These are phyloP conservation scores for Termitomyces sp. DNA, from an alignment of 768 basidiomycete species.

Conservation along the genomic window DNA sequence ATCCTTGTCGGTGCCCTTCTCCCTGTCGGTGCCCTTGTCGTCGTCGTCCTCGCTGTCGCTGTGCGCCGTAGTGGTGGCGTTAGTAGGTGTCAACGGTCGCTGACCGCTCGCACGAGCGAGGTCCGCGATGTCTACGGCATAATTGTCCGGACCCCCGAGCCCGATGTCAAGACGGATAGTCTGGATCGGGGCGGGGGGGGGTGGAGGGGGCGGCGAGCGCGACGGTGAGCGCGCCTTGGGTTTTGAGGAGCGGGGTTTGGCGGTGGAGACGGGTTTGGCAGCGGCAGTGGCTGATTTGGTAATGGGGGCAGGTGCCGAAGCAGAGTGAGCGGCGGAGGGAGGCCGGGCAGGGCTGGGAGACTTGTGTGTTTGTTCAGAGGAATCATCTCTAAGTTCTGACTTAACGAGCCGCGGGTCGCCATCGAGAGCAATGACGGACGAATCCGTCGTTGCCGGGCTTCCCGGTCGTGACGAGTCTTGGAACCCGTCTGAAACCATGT, in stretches of 20 bases:
- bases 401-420: neutral
- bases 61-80: constrained; percentile 27
- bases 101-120: constrained; percentile 55
- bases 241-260: constrained; percentile 52
- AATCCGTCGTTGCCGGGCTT: neutral
- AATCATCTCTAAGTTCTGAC: neutral
- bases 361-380: neutral
- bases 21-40: constrained; percentile 17
- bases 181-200: constrained; percentile 40
- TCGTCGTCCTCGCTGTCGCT: constrained; percentile 49
- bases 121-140: constrained; percentile 53
- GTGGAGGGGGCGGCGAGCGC: constrained; percentile 25
- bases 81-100: constrained; percentile 24
- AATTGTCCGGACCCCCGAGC: constrained; percentile 60
- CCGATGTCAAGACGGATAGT: constrained; percentile 59
- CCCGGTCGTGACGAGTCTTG: neutral
- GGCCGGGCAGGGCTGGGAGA: neutral
- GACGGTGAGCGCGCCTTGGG: constrained; percentile 19
- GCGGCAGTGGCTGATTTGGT: constrained; percentile 2
- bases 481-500: too few relatives aligned
- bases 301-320: too few relatives aligned
- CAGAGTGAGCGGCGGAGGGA: neutral
- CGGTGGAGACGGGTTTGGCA: constrained; percentile 13
- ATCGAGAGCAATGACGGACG: neutral
- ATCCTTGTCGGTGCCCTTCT: constrained; percentile 13